phyloP scores from a whole-genome alignment of 164 flowering plant genomes.

The Berberis thunbergii region DNA sequence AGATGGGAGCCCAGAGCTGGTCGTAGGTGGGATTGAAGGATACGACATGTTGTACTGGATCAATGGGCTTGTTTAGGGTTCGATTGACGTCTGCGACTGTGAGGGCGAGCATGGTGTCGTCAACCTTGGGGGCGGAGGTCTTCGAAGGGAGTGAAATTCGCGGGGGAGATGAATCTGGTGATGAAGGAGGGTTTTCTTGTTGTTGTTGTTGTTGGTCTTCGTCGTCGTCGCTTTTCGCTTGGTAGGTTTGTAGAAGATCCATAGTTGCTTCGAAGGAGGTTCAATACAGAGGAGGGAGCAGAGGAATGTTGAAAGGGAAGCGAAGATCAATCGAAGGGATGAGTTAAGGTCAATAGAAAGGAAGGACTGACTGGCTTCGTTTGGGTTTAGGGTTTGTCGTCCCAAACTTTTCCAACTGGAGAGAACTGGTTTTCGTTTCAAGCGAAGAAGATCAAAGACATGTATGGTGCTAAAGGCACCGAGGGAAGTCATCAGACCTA shows the following conservation, averaged over 20 bases:
- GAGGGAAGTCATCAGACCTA: no score
- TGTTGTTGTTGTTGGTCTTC: constrained; percentile 14
- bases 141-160: constrained; percentile 48
- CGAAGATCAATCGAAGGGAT: no score
- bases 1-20: constrained; percentile 92
- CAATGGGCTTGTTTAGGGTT: constrained; percentile 49
- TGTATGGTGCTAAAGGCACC: no score
- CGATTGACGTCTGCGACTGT: constrained; percentile 32
- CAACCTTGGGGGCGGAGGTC: constrained; percentile 76
- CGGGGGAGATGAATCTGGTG: constrained; percentile 43
- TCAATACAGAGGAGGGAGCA: background rate
- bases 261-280: background rate
- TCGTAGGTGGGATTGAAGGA: constrained; percentile 86
- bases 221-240: background rate
- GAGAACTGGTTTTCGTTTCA: no score
- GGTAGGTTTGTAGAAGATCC: no score
- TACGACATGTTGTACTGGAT: constrained; percentile 70
- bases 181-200: constrained; percentile 7
- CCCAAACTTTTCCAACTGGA: no score
- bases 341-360: no score
- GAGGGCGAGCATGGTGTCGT: constrained; percentile 67
- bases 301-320: no score
- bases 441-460: no score
- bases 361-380: no score
- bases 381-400: no score